phyloP scores from a whole-genome alignment of 2,329 filamentous ascomycete species.

The Drechslerella coelobrocha region DNA sequence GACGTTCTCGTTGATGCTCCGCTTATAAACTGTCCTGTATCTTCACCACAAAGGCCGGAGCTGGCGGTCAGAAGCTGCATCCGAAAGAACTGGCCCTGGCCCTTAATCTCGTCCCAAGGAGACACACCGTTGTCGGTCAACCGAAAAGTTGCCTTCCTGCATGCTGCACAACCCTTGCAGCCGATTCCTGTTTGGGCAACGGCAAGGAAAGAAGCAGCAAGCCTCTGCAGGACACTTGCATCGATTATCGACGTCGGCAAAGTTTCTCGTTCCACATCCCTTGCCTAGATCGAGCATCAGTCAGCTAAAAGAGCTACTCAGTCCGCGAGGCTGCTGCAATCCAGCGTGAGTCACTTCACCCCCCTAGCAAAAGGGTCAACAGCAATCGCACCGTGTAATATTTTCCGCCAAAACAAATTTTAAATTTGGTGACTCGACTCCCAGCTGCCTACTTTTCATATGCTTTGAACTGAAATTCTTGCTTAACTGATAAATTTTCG shows the following conservation, averaged over 20 bases:
- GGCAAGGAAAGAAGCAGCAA: not conserved
- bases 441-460: conserved; percentile 3
- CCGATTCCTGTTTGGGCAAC: not conserved
- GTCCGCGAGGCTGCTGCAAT: not conserved
- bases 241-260: not conserved
- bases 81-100: conserved; percentile 4
- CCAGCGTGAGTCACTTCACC: conserved; percentile 20
- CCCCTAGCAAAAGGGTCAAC: not conserved
- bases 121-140: not conserved
- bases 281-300: not conserved
- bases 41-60: conserved; percentile 13
- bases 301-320: no score
- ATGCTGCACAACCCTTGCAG: no score
- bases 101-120: conserved; percentile 7
- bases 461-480: no score
- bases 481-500: not conserved
- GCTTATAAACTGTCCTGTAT: not conserved
- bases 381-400: conserved; percentile 3
- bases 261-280: not conserved
- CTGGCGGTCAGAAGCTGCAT: conserved; percentile 1
- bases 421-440: not conserved
- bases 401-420: not conserved
- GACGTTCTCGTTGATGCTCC: conserved; percentile 16
- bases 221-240: not conserved
- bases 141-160: not conserved